Evolutionary conservation across 208 protist genomes (phyloP), one percentile per base, ranked within the genome.

Genomic region (Crithidia bombi): DNA sequence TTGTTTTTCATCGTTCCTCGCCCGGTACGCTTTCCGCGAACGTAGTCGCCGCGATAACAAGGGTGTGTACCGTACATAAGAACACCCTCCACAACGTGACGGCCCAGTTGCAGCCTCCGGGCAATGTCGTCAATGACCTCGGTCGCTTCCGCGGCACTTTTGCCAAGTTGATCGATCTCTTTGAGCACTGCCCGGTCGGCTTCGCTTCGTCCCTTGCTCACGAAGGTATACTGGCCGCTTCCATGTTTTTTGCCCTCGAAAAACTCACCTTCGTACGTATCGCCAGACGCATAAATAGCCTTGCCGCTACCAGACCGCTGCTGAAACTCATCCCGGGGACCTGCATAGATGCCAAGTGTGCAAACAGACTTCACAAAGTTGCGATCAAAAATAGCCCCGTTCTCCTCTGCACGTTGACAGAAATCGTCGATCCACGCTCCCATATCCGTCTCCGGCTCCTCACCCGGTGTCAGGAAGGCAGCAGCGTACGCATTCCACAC

Each of bases 1-100:
- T 95, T 95, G 78, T 93, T 92, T 51, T 95, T 97, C 90, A 97
- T 95, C 15, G 95, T 77, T 10, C 92, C 92, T 21, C 81, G 75
- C 2, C 92, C 92, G 28, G 79, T 87, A 7, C 89, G 79, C 70
- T 91, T 90, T 7, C 89, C 89, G n/a, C 75, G 73, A 0, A 90
- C 82, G 68, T 97, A 97, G 33, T 95, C 92, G 25, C 92, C 92
- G 44, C 89, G 85, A 65, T 97, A 97, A 62, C 83, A 94, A 14
- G 92, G 90, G 61, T 79, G 68, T 49, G 82, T 79, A 4, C 90
- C 92, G 51, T 93, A 94, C 52, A 89, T 80, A 12, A 88, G 36
- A 26, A 92, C 83, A 33, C 69, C 69, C 26, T 78, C 75, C 17
- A 97, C 81, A 57, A 97, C 84, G 25, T 89, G 74, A 3, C 25